Conservation (phyloP, 2,329 filamentous ascomycete genomes). For the Colletotrichum abscissum region DNA sequence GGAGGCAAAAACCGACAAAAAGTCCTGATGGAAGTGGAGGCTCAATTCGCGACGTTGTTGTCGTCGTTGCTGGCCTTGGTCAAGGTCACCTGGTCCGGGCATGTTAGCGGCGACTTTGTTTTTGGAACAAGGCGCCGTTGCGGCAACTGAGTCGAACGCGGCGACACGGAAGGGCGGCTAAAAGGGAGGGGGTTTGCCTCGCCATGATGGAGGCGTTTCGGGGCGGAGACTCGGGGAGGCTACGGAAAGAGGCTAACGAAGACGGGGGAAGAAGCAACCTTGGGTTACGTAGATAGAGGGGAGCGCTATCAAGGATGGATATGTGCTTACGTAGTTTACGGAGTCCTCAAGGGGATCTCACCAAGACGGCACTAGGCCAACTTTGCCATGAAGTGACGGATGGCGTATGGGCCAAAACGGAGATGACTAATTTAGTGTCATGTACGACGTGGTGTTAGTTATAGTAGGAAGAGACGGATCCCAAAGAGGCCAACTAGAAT, state of each 20-base stretch:
- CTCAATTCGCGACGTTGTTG: constrained; percentile 19
- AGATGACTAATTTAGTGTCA: constrained; percentile 3
- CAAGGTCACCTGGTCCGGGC: constrained; percentile 11
- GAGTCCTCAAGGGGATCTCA: background rate
- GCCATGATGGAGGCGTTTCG: constrained; percentile 22
- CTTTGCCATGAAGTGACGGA: constrained; percentile 13
- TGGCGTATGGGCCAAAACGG: constrained; percentile 15
- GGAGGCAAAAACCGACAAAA: background rate
- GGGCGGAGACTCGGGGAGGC: constrained; percentile 22
- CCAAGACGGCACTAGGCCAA: constrained; percentile 14
- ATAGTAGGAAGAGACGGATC: background rate
- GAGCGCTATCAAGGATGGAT: background rate
- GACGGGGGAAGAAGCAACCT: background rate
- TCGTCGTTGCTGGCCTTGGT: constrained; percentile 7
- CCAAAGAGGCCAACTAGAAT: background rate
- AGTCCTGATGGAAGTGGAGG: constrained; percentile 14
- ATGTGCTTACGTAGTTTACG: constrained; percentile 2
- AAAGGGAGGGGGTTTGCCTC: constrained; percentile 8
- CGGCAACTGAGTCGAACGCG: constrained; percentile 23
- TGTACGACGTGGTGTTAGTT: background rate
- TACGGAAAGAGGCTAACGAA: constrained; percentile 22
- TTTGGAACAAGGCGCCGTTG: constrained; percentile 23
- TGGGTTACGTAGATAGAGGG: constrained; percentile 15
- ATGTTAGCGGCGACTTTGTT: constrained; percentile 12
- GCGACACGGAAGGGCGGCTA: constrained; percentile 14